Evolutionary conservation across 768 basidiomycete genomes (phyloP).

Genomic region (Pholiota molesta): DNA sequence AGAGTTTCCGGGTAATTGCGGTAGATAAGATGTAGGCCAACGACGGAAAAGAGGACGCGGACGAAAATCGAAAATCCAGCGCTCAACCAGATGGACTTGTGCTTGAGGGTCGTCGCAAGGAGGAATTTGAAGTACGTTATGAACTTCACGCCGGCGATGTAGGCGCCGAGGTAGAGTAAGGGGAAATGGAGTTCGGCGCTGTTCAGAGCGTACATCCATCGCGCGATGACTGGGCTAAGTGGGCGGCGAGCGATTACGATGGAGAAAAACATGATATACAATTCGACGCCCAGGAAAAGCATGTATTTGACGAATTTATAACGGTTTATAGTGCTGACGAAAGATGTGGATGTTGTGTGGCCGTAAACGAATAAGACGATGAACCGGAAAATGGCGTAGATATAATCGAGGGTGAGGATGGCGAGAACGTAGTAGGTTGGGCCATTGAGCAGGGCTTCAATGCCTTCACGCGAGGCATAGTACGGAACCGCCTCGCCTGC

Average conservation of each 20-base stretch:
- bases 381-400: not conserved
- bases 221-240: not conserved
- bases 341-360: not conserved
- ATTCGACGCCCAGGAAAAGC: not conserved
- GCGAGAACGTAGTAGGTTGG: constrained; percentile 1
- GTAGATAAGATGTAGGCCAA: too few relatives aligned
- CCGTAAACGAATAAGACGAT: not conserved
- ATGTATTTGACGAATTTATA: not conserved
- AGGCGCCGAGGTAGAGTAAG: not conserved
- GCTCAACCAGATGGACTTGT: too few relatives aligned
- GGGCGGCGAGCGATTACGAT: not conserved
- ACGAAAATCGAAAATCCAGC: not conserved
- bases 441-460: not conserved
- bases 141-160: not conserved
- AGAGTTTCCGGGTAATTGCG: too few relatives aligned
- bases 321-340: not conserved
- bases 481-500: not conserved
- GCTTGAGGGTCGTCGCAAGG: not conserved
- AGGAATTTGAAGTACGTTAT: not conserved
- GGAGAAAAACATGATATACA: not conserved
- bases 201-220: constrained; percentile 1
- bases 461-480: not conserved
- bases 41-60: not conserved
- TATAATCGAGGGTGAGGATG: not conserved
- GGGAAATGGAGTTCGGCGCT: constrained; percentile 4